Evolutionary conservation across 2,329 filamentous ascomycete genomes (phyloP).

Genomic region (Tolypocladium sp.): DNA sequence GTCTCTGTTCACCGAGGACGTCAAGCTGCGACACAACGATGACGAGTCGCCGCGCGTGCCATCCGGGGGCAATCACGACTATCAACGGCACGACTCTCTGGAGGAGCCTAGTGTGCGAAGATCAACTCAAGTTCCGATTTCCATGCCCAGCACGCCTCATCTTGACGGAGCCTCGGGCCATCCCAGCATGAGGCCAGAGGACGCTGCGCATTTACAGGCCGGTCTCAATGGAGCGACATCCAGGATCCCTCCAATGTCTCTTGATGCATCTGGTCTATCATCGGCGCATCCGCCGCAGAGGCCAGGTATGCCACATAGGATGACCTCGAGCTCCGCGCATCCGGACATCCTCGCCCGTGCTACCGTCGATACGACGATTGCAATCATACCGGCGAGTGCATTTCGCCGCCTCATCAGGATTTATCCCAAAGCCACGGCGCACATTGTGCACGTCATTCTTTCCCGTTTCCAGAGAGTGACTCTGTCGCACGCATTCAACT

Average conservation of each 20-base stretch:
- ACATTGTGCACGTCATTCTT: constrained; percentile 95
- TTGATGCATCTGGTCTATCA: constrained; percentile 40
- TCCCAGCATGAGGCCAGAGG: constrained; percentile 8
- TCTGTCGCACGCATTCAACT: constrained; percentile 86
- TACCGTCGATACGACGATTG: constrained; percentile 93
- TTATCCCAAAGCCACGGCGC: constrained; percentile 91
- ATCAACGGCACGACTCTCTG: constrained; percentile 16
- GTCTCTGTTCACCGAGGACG: constrained; percentile 91
- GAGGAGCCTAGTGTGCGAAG: constrained; percentile 6
- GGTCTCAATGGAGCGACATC: constrained; percentile 18
- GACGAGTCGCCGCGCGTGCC: constrained; percentile 27
- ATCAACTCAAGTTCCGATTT: constrained; percentile 7
- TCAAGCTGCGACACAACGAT: constrained; percentile 69
- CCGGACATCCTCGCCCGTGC: constrained; percentile 96
- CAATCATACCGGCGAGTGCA: constrained; percentile 93
- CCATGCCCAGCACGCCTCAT: constrained; percentile 30
- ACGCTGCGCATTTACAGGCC: constrained; percentile 4
- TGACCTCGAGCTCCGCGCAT: constrained; percentile 67
- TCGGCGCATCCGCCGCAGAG: constrained; percentile 19
- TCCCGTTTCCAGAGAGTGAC: constrained; percentile 92
- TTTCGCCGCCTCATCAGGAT: constrained; percentile 87
- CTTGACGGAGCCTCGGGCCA: constrained; percentile 17
- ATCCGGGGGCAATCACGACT: constrained; percentile 13
- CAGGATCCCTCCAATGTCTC: constrained; percentile 64
- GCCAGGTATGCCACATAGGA: constrained; percentile 32